phyloP scores from a whole-genome alignment of 345 rosid species.

The Eucalyptus urophylla region DNA sequence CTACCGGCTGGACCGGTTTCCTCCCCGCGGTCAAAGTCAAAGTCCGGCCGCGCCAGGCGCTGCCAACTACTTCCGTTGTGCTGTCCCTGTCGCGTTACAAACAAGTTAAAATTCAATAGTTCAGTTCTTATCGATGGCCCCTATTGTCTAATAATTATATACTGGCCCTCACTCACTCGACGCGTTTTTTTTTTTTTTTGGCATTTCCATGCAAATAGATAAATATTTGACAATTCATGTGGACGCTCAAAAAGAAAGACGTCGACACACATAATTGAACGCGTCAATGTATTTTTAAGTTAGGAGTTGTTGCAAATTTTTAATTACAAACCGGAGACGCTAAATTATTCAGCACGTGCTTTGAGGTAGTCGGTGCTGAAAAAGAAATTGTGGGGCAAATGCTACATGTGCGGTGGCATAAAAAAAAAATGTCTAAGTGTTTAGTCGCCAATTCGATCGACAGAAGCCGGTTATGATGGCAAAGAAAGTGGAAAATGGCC shows the following conservation, averaged over 20 bases:
- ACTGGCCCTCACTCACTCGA: not conserved
- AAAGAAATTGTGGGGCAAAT: not conserved
- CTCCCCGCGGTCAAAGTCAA: not conserved
- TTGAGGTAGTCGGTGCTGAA: not conserved
- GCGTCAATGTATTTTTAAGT: not conserved
- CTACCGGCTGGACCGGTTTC: not conserved
- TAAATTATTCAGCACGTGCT: not conserved
- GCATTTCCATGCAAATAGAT: not conserved
- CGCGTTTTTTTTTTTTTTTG: not conserved
- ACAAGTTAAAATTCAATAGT: not conserved
- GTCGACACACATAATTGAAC: not conserved
- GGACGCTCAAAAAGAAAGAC: not conserved
- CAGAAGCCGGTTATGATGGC: not conserved
- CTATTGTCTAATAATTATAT: not conserved
- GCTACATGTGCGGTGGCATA: not conserved
- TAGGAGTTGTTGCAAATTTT: not conserved
- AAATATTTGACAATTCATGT: not conserved
- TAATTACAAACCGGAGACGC: not conserved
- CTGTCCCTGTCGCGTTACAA: not conserved
- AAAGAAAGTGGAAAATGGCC: not conserved
- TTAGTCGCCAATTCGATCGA: rapidly evolving
- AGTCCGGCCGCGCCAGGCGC: not conserved
- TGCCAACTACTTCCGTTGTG: not conserved
- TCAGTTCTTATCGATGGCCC: not conserved
- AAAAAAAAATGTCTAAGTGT: no score